These are phyloP conservation scores for Cladobotryum mycophilum DNA, from an alignment of 2,329 filamentous ascomycete genomes.

Conservation along the genomic window DNA sequence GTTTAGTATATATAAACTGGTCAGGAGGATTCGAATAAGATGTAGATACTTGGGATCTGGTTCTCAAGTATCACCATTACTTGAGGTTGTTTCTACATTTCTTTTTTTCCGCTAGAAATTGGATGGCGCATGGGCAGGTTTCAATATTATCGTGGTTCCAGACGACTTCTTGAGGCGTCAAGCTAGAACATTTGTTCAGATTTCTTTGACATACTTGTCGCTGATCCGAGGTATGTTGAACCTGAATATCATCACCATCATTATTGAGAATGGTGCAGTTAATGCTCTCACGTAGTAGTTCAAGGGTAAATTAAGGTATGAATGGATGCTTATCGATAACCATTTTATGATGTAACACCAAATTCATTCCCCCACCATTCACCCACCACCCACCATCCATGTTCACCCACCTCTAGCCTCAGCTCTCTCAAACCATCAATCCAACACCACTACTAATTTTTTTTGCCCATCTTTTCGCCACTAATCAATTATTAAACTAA, in stretches of 20 bases:
- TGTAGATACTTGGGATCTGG: conserved; percentile 4
- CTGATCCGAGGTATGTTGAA: too few species aligned
- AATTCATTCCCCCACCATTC: background rate
- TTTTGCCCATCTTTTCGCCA: background rate
- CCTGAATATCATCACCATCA: too few species aligned
- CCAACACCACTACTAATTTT: background rate
- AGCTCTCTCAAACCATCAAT: background rate
- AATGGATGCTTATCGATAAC: background rate
- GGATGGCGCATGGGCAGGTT: background rate
- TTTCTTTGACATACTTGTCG: too few species aligned
- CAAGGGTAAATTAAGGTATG: too few species aligned
- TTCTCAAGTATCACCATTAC: background rate
- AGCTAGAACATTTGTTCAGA: too few species aligned
- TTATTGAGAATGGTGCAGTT: too few species aligned
- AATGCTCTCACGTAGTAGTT: too few species aligned
- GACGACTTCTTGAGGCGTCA: too few species aligned
- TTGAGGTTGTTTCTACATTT: background rate
- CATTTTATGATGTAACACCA: background rate
- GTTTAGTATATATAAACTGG: conserved; percentile 19
- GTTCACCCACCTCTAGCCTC: background rate
- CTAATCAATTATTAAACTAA: background rate
- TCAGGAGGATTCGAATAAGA: background rate
- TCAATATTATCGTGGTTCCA: background rate
- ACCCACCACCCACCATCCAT: background rate
- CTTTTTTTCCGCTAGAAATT: background rate